Conservation (phyloP, 1,284 basidiomycete species). For the Lentinula novae-zelandiae region DNA sequence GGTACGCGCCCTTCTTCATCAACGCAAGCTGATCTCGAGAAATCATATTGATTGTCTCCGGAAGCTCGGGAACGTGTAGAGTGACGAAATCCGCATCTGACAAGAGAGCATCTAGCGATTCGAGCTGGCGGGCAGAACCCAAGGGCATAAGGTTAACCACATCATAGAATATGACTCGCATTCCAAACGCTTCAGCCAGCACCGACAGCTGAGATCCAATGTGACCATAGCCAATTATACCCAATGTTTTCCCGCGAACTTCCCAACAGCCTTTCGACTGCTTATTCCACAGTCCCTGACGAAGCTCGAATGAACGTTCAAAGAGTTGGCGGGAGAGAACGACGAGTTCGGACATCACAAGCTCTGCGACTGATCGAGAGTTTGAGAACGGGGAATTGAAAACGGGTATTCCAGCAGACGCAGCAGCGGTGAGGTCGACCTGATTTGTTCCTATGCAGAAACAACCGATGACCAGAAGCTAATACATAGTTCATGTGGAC, state of each 20-base stretch:
- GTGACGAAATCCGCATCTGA: conserved; percentile 89
- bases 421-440: conserved; percentile 86
- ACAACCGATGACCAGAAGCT: conserved; percentile 97
- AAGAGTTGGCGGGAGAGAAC: conserved; percentile 93
- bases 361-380: conserved; percentile 97
- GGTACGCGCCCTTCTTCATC: conserved; percentile 95
- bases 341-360: conserved; percentile 94
- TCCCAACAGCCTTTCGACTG: conserved; percentile 99
- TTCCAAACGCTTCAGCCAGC: conserved; percentile 94
- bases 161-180: conserved; percentile 96
- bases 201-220: conserved; percentile 98
- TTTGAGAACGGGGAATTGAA: conserved; percentile 99
- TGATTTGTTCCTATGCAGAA: conserved; percentile 99
- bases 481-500: conserved; percentile 5
- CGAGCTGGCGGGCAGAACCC: conserved; percentile 89
- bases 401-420: conserved; percentile 90
- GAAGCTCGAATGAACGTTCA: conserved; percentile 88
- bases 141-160: conserved; percentile 98
- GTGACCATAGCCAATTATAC: conserved; percentile 98
- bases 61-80: conserved; percentile 94
- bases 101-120: conserved; percentile 79
- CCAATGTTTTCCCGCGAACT: conserved; percentile 94
- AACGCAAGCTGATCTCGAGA: conserved; percentile 69
- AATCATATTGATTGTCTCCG: conserved; percentile 97
- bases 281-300: conserved; percentile 96